Conservation (phyloP, 371 early-diverging fungal genomes). For the Haplosporangium sp. region DNA sequence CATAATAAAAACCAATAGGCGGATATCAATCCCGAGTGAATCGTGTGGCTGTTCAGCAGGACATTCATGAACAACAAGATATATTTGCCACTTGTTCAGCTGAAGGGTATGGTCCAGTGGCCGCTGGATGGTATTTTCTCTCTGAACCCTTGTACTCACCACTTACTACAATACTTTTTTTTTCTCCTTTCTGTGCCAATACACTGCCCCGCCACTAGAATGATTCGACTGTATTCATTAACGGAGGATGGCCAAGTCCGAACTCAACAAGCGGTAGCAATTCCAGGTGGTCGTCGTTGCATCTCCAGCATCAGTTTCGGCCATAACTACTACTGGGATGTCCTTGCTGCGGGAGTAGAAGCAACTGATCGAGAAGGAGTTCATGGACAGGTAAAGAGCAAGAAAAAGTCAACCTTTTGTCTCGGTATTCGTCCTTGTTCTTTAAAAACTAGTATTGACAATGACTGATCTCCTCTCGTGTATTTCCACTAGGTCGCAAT, state of each 20-base stretch:
- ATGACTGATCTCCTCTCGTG: neutral
- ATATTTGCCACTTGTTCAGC: constrained; percentile 43
- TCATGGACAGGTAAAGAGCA: constrained; percentile 24
- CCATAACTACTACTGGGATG: constrained; percentile 43
- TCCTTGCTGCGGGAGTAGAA: constrained; percentile 41
- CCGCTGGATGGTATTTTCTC: no score
- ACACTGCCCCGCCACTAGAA: neutral
- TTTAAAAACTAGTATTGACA: neutral
- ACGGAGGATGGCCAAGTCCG: constrained; percentile 17
- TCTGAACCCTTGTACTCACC: neutral
- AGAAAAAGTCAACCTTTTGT: neutral
- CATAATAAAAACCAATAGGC: neutral
- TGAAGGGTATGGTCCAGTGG: constrained; percentile 19
- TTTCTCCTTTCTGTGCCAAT: neutral
- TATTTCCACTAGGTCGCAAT: constrained; percentile 25
- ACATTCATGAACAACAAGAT: constrained; percentile 16
- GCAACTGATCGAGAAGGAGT: constrained; percentile 19
- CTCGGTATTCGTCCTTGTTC: neutral
- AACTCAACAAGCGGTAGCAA: constrained; percentile 2
- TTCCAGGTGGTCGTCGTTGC: constrained; percentile 11
- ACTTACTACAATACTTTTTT: neutral
- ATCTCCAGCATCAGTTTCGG: constrained; percentile 47
- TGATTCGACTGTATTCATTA: constrained; percentile 20
- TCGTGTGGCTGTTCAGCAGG: constrained; percentile 26
- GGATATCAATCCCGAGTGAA: constrained; percentile 11